Conservation (phyloP, 176 grass and related monocot genomes). For the Bolboschoenus planiculmis region DNA sequence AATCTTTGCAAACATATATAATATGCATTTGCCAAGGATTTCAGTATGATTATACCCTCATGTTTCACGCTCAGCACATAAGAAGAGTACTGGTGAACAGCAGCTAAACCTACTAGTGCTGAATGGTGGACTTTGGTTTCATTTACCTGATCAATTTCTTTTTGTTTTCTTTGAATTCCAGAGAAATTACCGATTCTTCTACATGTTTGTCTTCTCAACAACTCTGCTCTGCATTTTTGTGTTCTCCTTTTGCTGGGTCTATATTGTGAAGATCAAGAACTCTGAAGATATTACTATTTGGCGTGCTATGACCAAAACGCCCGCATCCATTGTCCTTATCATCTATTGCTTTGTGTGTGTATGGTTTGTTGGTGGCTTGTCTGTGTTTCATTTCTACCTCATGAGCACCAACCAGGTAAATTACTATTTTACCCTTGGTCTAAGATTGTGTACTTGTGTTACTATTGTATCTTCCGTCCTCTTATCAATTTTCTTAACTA, state of each 20-base stretch:
- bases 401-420: slow-evolving; percentile 89
- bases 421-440: background rate
- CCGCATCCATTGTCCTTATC: slow-evolving; percentile 71
- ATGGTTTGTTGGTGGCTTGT: slow-evolving; percentile 90
- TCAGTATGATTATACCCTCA: background rate
- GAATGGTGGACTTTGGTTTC: background rate
- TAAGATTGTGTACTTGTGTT: background rate
- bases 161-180: slow-evolving; percentile 32
- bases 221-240: slow-evolving; percentile 81
- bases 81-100: background rate
- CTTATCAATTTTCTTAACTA: background rate
- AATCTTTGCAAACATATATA: background rate
- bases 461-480: background rate
- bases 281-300: slow-evolving; percentile 57
- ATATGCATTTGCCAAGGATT: background rate
- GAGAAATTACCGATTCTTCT: slow-evolving; percentile 97
- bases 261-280: slow-evolving; percentile 80
- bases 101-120: background rate
- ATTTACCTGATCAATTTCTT: background rate
- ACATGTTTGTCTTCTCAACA: slow-evolving; percentile 95
- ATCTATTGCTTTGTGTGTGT: slow-evolving; percentile 86
- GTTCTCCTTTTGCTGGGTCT: slow-evolving; percentile 87
- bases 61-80: background rate
- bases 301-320: slow-evolving; percentile 84
- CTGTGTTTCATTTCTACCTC: slow-evolving; percentile 91